Evolutionary conservation across 495 filamentous ascomycete genomes (phyloP), one percentile per base, ranked within the genome.

Genomic region (Penicillium goetzii): DNA sequence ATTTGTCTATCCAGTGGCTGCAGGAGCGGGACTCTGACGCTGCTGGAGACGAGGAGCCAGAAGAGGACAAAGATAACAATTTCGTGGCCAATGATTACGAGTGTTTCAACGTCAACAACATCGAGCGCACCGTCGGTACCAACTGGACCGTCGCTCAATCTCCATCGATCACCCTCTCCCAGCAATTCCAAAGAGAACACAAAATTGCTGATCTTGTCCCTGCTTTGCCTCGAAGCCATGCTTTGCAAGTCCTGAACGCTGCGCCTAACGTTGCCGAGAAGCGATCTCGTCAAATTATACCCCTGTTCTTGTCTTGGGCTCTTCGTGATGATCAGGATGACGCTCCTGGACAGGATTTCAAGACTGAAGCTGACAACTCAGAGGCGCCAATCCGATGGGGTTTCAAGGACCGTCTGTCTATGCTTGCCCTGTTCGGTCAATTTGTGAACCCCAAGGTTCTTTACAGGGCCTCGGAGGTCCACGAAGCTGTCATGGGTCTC

Each of bases 371-470:
- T 53, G 30, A 62, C 0, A 54, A 70, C 12, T 41, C 68, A 8
- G 64, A 64, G 8, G 68, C 59, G 19, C 65, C 72, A 25, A 76
- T 78, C 32, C 68, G 73, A 23, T 86, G 84, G 84, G 73, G 83
- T 50, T 79, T 89, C 72, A 85, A 88, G 66, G 93, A 98, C 68
- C 88, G 92, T 61, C 88, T 94, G 70, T 81, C 90, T 3, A 86
- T 97, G 72, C 82, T 98, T 45, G 83, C 83, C 1, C 78, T 99
- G n/a, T 92, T 98, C 71, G 84, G 88, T 0, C 86, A 90, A 63
- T 98, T 97, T 71, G 78, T 80, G 45, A 98, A 97, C 70, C 92
- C 95, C 0, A 89, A 82, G 66, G 90, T 90, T 11, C 78, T 99
- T 8, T 98, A 85, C 74, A 90, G 84, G 73, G 88, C 89, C 8